Base-by-base conservation (phyloP, 2,329 filamentous ascomycete species). In the Pseudocercospora musae region DNA sequence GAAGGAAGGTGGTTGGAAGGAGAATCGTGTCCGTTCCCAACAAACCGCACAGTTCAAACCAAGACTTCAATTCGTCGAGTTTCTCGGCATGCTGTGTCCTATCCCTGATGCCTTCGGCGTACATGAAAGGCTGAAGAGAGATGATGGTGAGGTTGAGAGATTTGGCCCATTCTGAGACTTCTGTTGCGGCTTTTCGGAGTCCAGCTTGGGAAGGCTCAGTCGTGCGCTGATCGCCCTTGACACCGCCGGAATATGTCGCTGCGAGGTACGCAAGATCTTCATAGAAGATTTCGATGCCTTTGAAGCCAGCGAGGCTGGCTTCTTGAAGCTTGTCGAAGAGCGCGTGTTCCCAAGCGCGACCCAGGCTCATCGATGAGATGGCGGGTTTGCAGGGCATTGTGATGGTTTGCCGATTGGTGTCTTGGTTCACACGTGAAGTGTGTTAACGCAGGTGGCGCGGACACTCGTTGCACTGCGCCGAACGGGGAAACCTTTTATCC, bases 281-380 rank as follows among this genome's bases (percentile, higher is more conserved):
- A 73, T 88, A 87, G 78, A 92, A 92, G 15, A 92, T 81, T 73
- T 94, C 90, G 66, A 94, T 84, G 50, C 88, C 62, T 59, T 58
- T 88, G 71, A 91, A 86, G 23, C 87, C 87, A 67, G 89, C 82
- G 58, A 81, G 78, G 4, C 83, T 79, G 7, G 89, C 89, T 77
- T 87, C 84, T 71, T 87, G 81, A 53, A 94, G 82, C 72, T 92
- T 93, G 72, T 84, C 77, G 1, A 80, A 75, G 21, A 94, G 80
- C n/a, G 81, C 79, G 74, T 94, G 90, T 66, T 88, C 85, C 71
- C 88, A 88, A 70, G 85, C 86, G 42, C 88, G 86, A 40, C 90
- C 90, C 1, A 93, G 81, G 53, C 89, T 92, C 82, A 92, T 90
- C 65, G 89, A 89, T 58, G 87, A 87, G 71, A 93, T 92, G 44